Evolutionary conservation across 192 early-diverging fungal species (phyloP).

Genomic region (Podila verticillata): DNA sequence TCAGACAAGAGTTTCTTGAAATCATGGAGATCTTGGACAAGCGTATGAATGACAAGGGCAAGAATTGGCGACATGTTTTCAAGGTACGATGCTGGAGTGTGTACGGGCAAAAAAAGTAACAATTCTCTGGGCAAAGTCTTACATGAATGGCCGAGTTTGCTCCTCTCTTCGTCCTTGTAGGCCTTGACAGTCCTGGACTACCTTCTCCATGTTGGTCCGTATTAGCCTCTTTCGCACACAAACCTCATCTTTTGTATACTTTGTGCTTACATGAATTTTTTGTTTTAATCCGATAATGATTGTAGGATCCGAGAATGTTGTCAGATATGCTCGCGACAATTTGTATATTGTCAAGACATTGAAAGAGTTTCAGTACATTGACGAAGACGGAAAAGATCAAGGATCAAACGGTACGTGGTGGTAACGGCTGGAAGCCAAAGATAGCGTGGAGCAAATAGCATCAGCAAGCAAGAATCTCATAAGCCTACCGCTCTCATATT

Average conservation of each 20-base stretch:
- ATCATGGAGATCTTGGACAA: slow-evolving; percentile 98
- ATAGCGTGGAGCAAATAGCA: not conserved
- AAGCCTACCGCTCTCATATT: not conserved
- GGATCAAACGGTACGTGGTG: slow-evolving; percentile 77
- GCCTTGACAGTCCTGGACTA: slow-evolving; percentile 88
- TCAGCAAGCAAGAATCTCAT: too few species aligned
- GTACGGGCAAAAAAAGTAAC: not conserved
- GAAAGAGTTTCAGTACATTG: slow-evolving; percentile 94
- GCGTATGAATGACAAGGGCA: slow-evolving; percentile 95
- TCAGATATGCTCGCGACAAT: slow-evolving; percentile 87
- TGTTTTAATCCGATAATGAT: not conserved
- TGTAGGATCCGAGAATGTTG: slow-evolving; percentile 83
- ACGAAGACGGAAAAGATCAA: slow-evolving; percentile 91
- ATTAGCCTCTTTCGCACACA: not conserved
- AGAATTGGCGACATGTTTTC: slow-evolving; percentile 97
- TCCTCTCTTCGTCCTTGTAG: slow-evolving; percentile 48
- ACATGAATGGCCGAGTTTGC: not conserved
- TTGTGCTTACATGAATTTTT: not conserved
- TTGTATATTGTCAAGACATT: slow-evolving; percentile 92
- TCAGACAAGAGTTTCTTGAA: slow-evolving; percentile 85
- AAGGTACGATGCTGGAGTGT: slow-evolving; percentile 67
- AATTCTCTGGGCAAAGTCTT: not conserved
- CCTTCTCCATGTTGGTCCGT: slow-evolving; percentile 69
- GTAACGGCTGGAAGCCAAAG: not conserved
- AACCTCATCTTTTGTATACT: not conserved